A percentile compares a stretch with the other conserved stretches of the same genome.
Conservation (phyloP, 768 basidiomycete species). For the Guyanaporus albipodus region DNA sequence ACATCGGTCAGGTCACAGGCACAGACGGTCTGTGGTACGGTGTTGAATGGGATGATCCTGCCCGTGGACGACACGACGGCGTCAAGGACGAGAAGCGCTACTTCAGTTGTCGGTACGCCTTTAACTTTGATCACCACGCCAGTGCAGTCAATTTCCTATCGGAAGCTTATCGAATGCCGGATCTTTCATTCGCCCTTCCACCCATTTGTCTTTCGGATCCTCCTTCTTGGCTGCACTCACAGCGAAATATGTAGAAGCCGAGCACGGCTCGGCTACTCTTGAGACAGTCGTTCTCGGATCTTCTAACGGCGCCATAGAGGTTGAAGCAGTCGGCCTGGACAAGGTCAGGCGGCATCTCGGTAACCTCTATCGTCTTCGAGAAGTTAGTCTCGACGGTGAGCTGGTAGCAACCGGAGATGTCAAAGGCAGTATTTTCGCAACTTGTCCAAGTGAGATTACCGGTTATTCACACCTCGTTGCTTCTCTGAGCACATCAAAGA, state of each 20-base stretch:
- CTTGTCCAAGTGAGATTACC: conserved; percentile 61
- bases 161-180: conserved; percentile 59
- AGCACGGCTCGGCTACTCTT: conserved; percentile 46
- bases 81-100: conserved; percentile 71
- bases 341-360: conserved; percentile 71
- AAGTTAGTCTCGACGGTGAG: conserved; percentile 76
- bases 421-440: conserved; percentile 47
- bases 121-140: conserved; percentile 10
- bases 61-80: conserved; percentile 86
- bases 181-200: conserved; percentile 77
- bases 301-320: conserved; percentile 76
- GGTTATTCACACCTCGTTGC: conserved; percentile 4
- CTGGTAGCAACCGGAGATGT: conserved; percentile 51
- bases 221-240: conserved; percentile 74
- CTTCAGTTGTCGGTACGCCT: conserved; percentile 68
- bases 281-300: conserved; percentile 76
- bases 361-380: conserved; percentile 60
- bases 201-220: conserved; percentile 51
- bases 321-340: conserved; percentile 81
- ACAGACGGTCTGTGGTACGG: conserved; percentile 82
- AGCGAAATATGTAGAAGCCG: conserved; percentile 71
- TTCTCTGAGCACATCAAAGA: conserved; percentile 40
- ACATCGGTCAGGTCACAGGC: conserved; percentile 57
- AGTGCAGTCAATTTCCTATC: conserved; percentile 4
- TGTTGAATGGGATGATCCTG: conserved; percentile 92